Evolutionary conservation across 805 yeast species (phyloP), one percentile per base, ranked within the genome.

Genomic region (Cyberlindnera euphorbiae): DNA sequence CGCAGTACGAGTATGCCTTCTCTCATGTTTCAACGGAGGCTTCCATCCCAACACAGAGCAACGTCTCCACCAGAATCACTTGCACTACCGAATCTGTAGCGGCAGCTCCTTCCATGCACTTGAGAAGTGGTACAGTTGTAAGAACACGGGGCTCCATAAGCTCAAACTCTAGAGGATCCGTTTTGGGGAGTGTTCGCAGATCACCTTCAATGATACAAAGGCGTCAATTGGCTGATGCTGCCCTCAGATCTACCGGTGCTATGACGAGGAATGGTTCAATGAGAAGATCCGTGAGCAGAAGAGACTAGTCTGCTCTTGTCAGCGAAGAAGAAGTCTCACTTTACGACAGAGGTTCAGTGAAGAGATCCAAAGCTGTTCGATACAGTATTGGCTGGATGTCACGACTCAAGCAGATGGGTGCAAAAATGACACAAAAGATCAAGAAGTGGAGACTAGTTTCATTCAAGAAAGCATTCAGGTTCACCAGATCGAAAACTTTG

Each of bases 341-440:
- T 22, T 47, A 35, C 13, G 37, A 38, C 15, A 41, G 32, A 15
- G 24, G 62, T 1, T 52, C 59, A 3, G 28, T 57, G 32, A 58
- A 54, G 35, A 54, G 62, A 52, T 52, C 59, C 4, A 50, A 52
- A 30, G 70, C 68, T 6, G 50, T 64, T 22, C 58, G 59, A 38
- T 62, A 63, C 40, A 57, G 59, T 29, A 61, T 66, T 30, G 69
- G 69, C 12, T 52, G 66, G 46, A 46, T 65, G 21, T 44, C 59
- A 10, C 58, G 53, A 32, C 47, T 63, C 32, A 48, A 49, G 11
- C 33, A 36, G 15, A 23, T 58, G 33, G 64, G 61, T 12, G 32
- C 41, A 7, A 49, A 45, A 12, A 44, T 58, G 16, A 55, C 46
- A 24, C 49, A 36, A n/a, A 46, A 42, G 31, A 30, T 58, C 17